phyloP scores from a whole-genome alignment of 257 asterid species.

The Nemophila menziesii region DNA sequence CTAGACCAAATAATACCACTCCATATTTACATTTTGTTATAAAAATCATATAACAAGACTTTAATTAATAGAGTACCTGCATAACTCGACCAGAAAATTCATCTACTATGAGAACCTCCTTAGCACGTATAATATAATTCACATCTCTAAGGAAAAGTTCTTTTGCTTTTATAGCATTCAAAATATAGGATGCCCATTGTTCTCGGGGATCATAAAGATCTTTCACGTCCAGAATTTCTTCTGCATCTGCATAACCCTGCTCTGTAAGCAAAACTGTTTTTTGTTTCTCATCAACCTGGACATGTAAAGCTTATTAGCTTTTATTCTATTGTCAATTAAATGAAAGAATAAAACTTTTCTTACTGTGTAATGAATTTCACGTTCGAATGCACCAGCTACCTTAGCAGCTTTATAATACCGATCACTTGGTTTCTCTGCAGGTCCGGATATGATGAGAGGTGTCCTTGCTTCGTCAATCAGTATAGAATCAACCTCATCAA shows the following conservation, averaged over 20 bases:
- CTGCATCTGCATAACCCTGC: constrained; percentile 98
- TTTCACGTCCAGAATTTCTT: constrained; percentile 85
- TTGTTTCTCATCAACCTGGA: constrained; percentile 97
- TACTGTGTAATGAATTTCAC: constrained; percentile 87
- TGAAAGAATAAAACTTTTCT: constrained; percentile 11
- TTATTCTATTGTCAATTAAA: background rate
- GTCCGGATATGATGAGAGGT: constrained; percentile 96
- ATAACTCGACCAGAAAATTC: constrained; percentile 98
- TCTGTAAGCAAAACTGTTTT: constrained; percentile 76
- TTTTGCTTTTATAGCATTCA: constrained; percentile 89
- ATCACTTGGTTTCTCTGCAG: constrained; percentile 95
- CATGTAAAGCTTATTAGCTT: background rate
- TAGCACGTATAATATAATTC: constrained; percentile 84
- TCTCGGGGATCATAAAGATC: constrained; percentile 96
- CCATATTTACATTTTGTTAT: too few relatives aligned
- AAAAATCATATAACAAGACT: background rate
- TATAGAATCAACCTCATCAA: constrained; percentile 98
- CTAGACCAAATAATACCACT: too few relatives aligned
- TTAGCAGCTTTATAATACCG: constrained; percentile 94
- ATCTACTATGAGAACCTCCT: constrained; percentile 92
- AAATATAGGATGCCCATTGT: constrained; percentile 95
- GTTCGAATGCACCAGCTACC: constrained; percentile 81
- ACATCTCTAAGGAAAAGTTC: constrained; percentile 95
- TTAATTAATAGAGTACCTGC: constrained; percentile 47
- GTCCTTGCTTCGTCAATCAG: constrained; percentile 99